A percentile compares a stretch with the other conserved stretches of the same genome.
These are phyloP conservation scores for Termitomyces bulborhizus DNA, from an alignment of 768 basidiomycete species.

Conservation along the genomic window DNA sequence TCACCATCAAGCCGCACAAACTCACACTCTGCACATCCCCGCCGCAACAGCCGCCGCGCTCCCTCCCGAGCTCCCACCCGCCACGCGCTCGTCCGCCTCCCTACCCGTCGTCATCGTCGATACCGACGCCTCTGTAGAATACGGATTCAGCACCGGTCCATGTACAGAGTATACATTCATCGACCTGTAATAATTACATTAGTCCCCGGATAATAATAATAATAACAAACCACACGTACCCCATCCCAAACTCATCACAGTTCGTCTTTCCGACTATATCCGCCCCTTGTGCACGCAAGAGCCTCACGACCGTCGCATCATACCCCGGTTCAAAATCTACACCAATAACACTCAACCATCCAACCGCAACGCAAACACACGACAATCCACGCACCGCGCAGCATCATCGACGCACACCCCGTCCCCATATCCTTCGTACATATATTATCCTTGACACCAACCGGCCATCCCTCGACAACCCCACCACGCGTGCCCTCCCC, in stretches of 20 bases:
- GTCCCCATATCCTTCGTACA: constrained; percentile 56
- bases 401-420: constrained; percentile 75
- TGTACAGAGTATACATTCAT: constrained; percentile 68
- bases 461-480: constrained; percentile 34
- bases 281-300: constrained; percentile 59
- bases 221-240: constrained; percentile 39
- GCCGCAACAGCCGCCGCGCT: constrained; percentile 91
- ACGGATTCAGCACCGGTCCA: constrained; percentile 77
- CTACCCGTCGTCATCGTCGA: no score
- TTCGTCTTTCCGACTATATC: constrained; percentile 84
- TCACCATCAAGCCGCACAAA: constrained; percentile 72
- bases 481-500: neutral
- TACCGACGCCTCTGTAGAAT: no score
- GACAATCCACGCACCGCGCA: constrained; percentile 39
- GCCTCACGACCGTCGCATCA: constrained; percentile 76
- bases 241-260: constrained; percentile 99
- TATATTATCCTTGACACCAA: constrained; percentile 89
- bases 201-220: no score
- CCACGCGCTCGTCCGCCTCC: constrained; percentile 37
- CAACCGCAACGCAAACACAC: no score
- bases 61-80: constrained; percentile 94
- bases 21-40: constrained; percentile 80
- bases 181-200: constrained; percentile 41
- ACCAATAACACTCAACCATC: neutral
- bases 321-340: constrained; percentile 74